A percentile compares a stretch with the other conserved stretches of the same genome.
Conservation (phyloP, 495 filamentous ascomycete species). For the Haplographium delicatum region DNA sequence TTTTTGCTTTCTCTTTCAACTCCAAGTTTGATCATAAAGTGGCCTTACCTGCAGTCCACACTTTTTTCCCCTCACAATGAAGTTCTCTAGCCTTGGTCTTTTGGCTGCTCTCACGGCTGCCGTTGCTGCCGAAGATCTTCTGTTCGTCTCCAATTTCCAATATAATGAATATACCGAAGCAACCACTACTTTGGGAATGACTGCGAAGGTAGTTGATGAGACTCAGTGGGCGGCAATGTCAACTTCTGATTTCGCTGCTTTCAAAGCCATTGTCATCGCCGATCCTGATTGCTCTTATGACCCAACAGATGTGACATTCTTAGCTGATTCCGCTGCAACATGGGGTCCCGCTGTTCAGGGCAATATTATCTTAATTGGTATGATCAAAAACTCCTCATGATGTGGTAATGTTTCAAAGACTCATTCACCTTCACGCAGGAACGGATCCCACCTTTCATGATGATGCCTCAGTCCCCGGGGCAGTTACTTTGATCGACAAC, state of each 20-base stretch:
- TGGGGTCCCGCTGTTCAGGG: slow-evolving; percentile 37
- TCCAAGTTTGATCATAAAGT: neutral
- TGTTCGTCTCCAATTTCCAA: slow-evolving; percentile 29
- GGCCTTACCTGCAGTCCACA: neutral
- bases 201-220: slow-evolving; percentile 30
- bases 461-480: slow-evolving; percentile 15
- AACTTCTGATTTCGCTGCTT: slow-evolving; percentile 32
- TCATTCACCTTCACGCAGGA: slow-evolving; percentile 14
- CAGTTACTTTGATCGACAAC: slow-evolving; percentile 35
- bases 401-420: neutral
- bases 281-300: slow-evolving; percentile 25
- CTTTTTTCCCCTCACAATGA: slow-evolving; percentile 4
- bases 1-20: slow-evolving; percentile 1
- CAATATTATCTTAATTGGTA: slow-evolving; percentile 37
- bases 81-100: slow-evolving; percentile 4
- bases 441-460: slow-evolving; percentile 34
- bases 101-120: slow-evolving; percentile 16
- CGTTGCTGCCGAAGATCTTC: slow-evolving; percentile 26
- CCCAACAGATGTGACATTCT: slow-evolving; percentile 5
- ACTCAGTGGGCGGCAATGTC: slow-evolving; percentile 31
- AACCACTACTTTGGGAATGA: slow-evolving; percentile 23
- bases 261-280: slow-evolving; percentile 35
- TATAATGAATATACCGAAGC: slow-evolving; percentile 28
- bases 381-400: neutral
- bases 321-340: slow-evolving; percentile 23